Evolutionary conservation across 768 basidiomycete species (phyloP).

Genomic region (Auriscalpium vulgare): DNA sequence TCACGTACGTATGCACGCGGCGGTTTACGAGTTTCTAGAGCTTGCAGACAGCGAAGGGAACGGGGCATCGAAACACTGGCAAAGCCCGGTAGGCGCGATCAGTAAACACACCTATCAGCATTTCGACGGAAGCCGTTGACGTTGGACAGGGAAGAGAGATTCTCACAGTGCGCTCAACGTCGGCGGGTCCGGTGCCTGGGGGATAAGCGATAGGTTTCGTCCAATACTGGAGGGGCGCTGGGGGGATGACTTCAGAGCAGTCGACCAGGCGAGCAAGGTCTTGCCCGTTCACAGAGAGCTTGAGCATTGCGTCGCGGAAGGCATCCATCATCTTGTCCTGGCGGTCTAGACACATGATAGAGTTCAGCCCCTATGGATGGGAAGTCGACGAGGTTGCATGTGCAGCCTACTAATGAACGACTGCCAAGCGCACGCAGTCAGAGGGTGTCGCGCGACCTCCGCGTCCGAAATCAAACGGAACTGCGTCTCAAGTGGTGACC

Average conservation of each 20-base stretch:
- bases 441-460: conserved; percentile 11
- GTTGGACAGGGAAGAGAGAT: neutral
- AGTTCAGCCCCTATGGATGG: neutral
- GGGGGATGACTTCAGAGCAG: neutral
- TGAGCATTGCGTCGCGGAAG: neutral
- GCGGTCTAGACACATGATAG: neutral
- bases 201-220: neutral
- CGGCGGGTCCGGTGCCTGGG: neutral
- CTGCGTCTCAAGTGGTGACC: conserved; percentile 8
- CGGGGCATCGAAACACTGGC: neutral
- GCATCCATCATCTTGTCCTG: neutral
- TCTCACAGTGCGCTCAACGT: neutral
- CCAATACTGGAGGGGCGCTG: neutral
- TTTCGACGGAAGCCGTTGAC: neutral
- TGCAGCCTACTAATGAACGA: conserved; percentile 8
- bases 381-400: neutral
- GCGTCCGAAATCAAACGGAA: conserved; percentile 17
- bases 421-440: conserved; percentile 14
- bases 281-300: neutral
- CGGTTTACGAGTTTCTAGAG: neutral
- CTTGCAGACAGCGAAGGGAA: neutral
- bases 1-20: neutral
- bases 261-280: neutral
- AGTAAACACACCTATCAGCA: neutral
- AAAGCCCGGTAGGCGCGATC: neutral